A percentile compares a stretch with the other conserved stretches of the same genome.
phyloP scores from a whole-genome alignment of 768 basidiomycete genomes.

The Asterophora lycoperdoides region DNA sequence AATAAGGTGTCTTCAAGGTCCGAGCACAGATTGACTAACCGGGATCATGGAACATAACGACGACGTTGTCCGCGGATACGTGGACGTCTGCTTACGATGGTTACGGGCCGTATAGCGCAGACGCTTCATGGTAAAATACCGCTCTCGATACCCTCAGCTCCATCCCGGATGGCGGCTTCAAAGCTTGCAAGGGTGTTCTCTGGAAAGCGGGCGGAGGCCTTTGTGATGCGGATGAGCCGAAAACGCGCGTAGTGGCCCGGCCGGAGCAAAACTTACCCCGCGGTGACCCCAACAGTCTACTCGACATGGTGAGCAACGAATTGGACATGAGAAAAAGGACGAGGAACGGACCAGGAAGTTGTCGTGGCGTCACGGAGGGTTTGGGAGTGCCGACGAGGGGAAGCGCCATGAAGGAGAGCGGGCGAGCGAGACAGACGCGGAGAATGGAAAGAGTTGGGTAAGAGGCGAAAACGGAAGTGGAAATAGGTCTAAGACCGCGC shows the following conservation, averaged over 20 bases:
- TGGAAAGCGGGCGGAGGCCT: slow-evolving; percentile 84
- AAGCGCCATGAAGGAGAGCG: slow-evolving; percentile 6
- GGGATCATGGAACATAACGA: slow-evolving; percentile 96
- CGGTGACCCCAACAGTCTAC: slow-evolving; percentile 68
- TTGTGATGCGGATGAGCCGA: slow-evolving; percentile 6
- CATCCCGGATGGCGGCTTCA: slow-evolving; percentile 90
- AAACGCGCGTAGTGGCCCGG: not conserved
- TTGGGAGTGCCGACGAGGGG: not conserved
- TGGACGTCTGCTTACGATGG: slow-evolving; percentile 81
- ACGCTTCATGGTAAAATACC: slow-evolving; percentile 60
- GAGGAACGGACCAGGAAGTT: slow-evolving; percentile 28
- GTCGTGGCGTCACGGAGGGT: slow-evolving; percentile 8
- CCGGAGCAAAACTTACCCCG: slow-evolving; percentile 33
- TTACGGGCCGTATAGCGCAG: slow-evolving; percentile 42
- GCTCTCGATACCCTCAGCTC: slow-evolving; percentile 95
- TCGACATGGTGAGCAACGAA: slow-evolving; percentile 1
- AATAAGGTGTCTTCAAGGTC: not conserved
- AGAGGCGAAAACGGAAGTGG: not conserved
- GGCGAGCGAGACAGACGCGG: not conserved
- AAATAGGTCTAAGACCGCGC: slow-evolving; percentile 1
- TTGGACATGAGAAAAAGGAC: not conserved
- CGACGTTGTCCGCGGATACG: slow-evolving; percentile 80
- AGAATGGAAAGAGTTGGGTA: not conserved
- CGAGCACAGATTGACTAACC: slow-evolving; percentile 35
- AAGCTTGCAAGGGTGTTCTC: slow-evolving; percentile 97